Evolutionary conservation across 495 filamentous ascomycete genomes (phyloP), one percentile per base, ranked within the genome.

Genomic region (Aspergillus saccharolyticus): DNA sequence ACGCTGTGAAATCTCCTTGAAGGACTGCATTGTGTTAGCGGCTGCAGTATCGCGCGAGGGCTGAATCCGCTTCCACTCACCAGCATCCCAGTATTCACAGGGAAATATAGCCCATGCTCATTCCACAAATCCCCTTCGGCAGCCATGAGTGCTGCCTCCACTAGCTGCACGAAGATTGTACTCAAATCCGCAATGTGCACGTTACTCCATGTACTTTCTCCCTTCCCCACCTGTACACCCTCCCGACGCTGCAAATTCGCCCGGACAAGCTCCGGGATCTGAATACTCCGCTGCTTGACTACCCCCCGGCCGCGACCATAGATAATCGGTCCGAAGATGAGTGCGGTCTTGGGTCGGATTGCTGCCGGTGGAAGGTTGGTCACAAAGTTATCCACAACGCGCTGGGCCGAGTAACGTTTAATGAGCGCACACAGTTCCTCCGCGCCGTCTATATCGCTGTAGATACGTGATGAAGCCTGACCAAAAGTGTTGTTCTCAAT

Each of bases 241-340:
- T 80, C 72, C 4, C 83, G 79, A 14, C 76, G 66, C 64, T 84
- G 54, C 4, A 90, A 68, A 10, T 78, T 79, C 19, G 63, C 63
- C n/a, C 73, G 61, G 10, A 77, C 72, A 18, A 91, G 67, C 33
- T 72, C 66, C 17, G 83, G 82, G 1, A 87, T 73, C 63, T 91
- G 86, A 53, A 78, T 73, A 57, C 81, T 85, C 54, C 80, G 70
- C 64, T 78, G 70, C 55, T 89, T 91, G 45, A 74, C 78, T 0
- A 84, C 75, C 0, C 88, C 87, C 33, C 83, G 75, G n/a, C 87
- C 88, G 46, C 58, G 45, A 4, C 87, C 88, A 62, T 89, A 90
- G 66, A 91, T 91, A 10, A 80, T 82, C 0, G 87, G 85, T 4
- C 88, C 87, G 52, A 80, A 86, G 12, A 91, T 73, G 57, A 91